Conservation (phyloP, 805 yeast species). For the Limtongozyma cylindracea region DNA sequence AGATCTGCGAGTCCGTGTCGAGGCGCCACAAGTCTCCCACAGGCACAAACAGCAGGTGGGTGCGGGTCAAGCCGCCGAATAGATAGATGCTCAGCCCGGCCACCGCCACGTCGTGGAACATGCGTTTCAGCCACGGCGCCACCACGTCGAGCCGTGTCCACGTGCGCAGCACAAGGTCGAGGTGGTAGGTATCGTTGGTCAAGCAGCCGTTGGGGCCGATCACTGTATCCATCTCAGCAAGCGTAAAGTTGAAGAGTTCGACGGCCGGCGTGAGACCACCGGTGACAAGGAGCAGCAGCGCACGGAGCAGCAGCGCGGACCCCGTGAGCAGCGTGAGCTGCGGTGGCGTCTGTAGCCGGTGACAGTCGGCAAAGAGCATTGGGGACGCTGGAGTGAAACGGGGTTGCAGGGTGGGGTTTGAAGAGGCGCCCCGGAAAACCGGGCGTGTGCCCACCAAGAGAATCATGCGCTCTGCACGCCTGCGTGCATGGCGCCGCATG, state of each 20-base stretch:
- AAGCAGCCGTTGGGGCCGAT: too few species aligned
- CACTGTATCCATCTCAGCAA: conserved; percentile 16
- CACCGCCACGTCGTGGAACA: conserved; percentile 32
- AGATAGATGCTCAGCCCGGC: conserved; percentile 24
- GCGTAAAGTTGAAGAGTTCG: conserved; percentile 13
- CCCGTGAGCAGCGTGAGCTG: conserved; percentile 52
- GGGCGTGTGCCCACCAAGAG: too few species aligned
- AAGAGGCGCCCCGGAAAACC: too few species aligned
- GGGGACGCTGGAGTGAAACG: too few species aligned
- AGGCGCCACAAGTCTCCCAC: conserved; percentile 50
- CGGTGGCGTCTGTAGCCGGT: too few species aligned
- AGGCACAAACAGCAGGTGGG: conserved; percentile 8
- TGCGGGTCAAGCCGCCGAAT: conserved; percentile 31
- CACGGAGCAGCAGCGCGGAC: conserved; percentile 27
- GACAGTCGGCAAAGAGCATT: too few species aligned
- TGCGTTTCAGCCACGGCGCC: conserved; percentile 12
- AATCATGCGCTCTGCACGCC: too few species aligned
- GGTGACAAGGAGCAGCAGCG: conserved; percentile 33
- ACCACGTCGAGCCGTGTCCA: conserved; percentile 22
- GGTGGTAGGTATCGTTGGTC: conserved; percentile 36
- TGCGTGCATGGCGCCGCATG: too few species aligned
- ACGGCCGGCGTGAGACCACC: conserved; percentile 49
- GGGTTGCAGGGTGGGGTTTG: too few species aligned
- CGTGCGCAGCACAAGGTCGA: conserved; percentile 27
- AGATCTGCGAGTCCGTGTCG: conserved; percentile 20